Evolutionary conservation across 192 early-diverging fungal species (phyloP).

Genomic region (Geranomyces michiganensis): DNA sequence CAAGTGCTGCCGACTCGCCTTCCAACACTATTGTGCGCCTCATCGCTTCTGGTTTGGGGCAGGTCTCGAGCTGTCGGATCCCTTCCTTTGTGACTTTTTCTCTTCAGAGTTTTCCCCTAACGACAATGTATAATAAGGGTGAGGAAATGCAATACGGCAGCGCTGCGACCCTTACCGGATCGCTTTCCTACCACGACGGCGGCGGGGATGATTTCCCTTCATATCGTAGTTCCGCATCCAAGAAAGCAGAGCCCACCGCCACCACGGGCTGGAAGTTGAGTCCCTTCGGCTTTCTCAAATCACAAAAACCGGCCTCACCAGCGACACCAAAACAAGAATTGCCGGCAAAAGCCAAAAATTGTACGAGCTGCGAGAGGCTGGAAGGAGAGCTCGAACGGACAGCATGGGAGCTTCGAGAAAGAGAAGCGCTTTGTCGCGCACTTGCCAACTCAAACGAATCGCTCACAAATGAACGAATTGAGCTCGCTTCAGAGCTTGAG

Average conservation of each 20-base stretch:
- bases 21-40: no score
- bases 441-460: not conserved
- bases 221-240: not conserved
- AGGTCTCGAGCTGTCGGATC: no score
- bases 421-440: constrained; percentile 19
- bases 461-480: not conserved
- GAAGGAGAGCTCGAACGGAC: not conserved
- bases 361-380: not conserved
- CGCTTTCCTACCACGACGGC: not conserved
- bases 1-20: no score
- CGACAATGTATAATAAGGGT: not conserved
- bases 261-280: not conserved
- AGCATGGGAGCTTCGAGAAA: constrained; percentile 22
- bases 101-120: no score
- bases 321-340: not conserved
- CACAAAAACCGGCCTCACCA: not conserved
- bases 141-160: not conserved
- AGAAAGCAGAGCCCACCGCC: not conserved
- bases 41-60: no score
- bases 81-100: no score
- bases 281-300: not conserved
- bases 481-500: constrained; percentile 19
- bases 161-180: not conserved
- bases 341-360: not conserved
- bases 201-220: not conserved